A percentile compares a stretch with the other conserved stretches of the same genome.
These are phyloP conservation scores for Penicillium coffeae DNA, from an alignment of 495 filamentous ascomycete genomes.

Conservation along the genomic window DNA sequence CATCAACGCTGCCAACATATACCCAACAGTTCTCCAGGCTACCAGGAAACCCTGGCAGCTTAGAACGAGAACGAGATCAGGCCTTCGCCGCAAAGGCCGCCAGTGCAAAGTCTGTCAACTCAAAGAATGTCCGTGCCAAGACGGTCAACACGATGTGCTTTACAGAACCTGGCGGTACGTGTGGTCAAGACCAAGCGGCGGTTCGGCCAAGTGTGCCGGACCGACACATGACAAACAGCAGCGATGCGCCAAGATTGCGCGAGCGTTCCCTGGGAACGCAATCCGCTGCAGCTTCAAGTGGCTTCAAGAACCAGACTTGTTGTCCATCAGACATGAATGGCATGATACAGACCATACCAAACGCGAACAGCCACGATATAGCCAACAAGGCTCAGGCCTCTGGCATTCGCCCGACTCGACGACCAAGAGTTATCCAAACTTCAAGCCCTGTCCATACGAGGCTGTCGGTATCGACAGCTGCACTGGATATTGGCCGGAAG, in stretches of 20 bases:
- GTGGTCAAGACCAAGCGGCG: no score
- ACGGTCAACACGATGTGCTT: no score
- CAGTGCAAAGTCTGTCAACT: no score
- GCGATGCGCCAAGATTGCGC: background rate
- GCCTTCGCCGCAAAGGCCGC: no score
- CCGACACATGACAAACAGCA: background rate
- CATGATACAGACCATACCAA: background rate
- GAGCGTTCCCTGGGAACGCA: background rate
- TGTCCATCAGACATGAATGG: background rate
- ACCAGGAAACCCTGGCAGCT: no score
- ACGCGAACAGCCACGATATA: background rate
- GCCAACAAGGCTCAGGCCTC: background rate
- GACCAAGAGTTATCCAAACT: background rate
- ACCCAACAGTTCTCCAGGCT: constrained; percentile 1
- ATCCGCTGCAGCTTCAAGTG: background rate
- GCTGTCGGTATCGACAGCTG: background rate
- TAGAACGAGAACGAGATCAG: no score
- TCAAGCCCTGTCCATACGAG: background rate
- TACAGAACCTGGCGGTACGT: no score
- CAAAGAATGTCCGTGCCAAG: no score
- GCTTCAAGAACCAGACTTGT: background rate
- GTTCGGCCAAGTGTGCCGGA: no score
- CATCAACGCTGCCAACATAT: constrained; percentile 1
- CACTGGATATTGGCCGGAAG: background rate
- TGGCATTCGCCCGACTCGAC: background rate